phyloP scores from a whole-genome alignment of 176 grass and related monocot species.

The Microstegium vimineum region DNA sequence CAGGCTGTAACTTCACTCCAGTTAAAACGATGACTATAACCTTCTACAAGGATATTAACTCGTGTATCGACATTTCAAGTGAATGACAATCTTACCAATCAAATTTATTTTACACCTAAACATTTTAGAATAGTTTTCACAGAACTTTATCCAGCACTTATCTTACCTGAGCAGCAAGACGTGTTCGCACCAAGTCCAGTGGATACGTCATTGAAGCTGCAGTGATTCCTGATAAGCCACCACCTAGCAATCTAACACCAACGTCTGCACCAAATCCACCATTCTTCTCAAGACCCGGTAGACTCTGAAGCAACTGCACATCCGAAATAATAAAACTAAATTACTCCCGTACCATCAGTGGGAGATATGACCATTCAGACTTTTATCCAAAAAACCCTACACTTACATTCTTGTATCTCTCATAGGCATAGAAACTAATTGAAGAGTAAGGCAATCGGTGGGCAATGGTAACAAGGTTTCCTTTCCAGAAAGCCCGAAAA shows the following conservation, averaged over 20 bases:
- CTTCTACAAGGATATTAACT: background rate
- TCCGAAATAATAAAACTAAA: slow-evolving; percentile 24
- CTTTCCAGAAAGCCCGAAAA: slow-evolving; percentile 89
- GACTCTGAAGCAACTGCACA: slow-evolving; percentile 66
- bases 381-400: background rate
- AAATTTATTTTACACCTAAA: background rate
- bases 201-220: slow-evolving; percentile 92
- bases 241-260: slow-evolving; percentile 63
- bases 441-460: slow-evolving; percentile 94
- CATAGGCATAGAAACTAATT: slow-evolving; percentile 85
- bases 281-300: slow-evolving; percentile 68
- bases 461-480: slow-evolving; percentile 91
- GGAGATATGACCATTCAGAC: background rate
- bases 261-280: slow-evolving; percentile 64
- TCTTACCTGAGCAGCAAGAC: slow-evolving; percentile 85
- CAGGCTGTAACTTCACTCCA: background rate
- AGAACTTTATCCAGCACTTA: background rate
- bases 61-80: background rate
- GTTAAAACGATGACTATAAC: background rate
- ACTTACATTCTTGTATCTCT: slow-evolving; percentile 81
- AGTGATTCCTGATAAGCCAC: slow-evolving; percentile 91
- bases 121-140: background rate
- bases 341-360: background rate
- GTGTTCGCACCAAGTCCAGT: slow-evolving; percentile 79
- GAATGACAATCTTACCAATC: background rate